Evolutionary conservation across 2,329 filamentous ascomycete species (phyloP), one percentile per base, ranked within the genome.

Genomic region (Aspergillus calidoustus): DNA sequence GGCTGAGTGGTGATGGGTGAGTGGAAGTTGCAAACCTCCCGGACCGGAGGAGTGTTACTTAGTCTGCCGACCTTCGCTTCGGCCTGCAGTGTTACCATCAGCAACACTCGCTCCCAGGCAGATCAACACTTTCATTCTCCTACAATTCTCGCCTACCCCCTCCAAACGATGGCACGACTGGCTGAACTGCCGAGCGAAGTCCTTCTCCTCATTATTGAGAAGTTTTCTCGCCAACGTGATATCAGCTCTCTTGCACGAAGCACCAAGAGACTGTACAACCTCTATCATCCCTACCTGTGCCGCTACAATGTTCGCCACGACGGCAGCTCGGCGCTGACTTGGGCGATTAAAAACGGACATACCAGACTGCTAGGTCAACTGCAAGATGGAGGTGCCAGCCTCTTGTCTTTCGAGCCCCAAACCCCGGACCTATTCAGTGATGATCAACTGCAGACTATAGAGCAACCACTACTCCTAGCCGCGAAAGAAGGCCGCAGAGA

Each of bases 251-350:
- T 61, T 4, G 55, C 50, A 11, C 59, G 50, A 25, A 51, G 49
- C 4, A 61, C 15, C 23, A 50, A 41, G 6, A 44, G 3, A 22
- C 17, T 58, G 1, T 55, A 62, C 51, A 30, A 43, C 25, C n/a
- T 15, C 13, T 15, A 59, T 7, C 28, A 62, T 34, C 7, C 6
- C 3, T 50, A 51, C 28, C 47, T 62, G 4, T 62, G 51, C 38
- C n/a, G 28, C 13, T 55, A 55, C 38, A 62, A 62, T 52, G 17
- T 62, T 9, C 44, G 51, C 25, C 44, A 59, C 52, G 6, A 43
- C 3, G 15, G 44, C 4, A 38, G 56, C 38, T 46, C 44, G 3
- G 60, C 60, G 11, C 22, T 62, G 41, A 17, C 52, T 3, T 62
- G 51, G 34, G 60, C 60, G 6, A 51, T 56, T 5, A 38, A 30